Base-by-base conservation (phyloP, 1,139 yeast genomes). In the Arxiozyma telluris region DNA sequence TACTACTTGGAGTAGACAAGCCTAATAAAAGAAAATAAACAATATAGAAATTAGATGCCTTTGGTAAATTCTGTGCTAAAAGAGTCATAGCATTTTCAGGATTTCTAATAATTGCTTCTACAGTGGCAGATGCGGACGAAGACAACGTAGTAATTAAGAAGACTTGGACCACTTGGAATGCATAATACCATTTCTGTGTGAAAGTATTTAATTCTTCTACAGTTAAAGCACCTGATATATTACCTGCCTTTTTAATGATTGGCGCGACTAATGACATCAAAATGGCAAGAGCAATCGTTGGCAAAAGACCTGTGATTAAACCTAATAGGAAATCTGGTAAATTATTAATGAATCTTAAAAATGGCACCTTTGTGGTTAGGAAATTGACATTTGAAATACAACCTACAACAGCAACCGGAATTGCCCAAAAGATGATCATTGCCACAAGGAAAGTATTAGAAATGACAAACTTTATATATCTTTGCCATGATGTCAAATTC, bases 401-500 rank as follows among this genome's bases (percentile, higher is more conserved):
- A 71, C 95, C 94, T 25, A 88, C 87, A 57, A 87, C 83, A 4
- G 95, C 88, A 17, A 87, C 93, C 1, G 96, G 96, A 57, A 88
- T 77, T 41, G 94, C 84, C 96, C 96, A 88, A 61, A 87, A 82
- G 21, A 87, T 73, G 52, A 87, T 76, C 60, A 84, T 62, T 4
- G 81, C 76, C 18, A 76, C 68, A 58, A 85, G 74, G 6, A 81
- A 76, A 15, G 82, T 73, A 57, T 76, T 71, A 0, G 91, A 86
- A 41, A 76, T 69, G 9, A 77, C 61, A 51, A 74, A 72, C 70
- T 85, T 78, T 11, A 75, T 62, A 42, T 75, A 64, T 65, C 81
- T 73, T 66, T 79, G 82, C 74, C 81, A 77, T 78, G 82, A 78
- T 56, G 78, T 79, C 59, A 83, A 65, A 55, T 86, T 71, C 71